Evolutionary conservation across 345 rosid genomes (phyloP).

Genomic region (Salix viminalis): DNA sequence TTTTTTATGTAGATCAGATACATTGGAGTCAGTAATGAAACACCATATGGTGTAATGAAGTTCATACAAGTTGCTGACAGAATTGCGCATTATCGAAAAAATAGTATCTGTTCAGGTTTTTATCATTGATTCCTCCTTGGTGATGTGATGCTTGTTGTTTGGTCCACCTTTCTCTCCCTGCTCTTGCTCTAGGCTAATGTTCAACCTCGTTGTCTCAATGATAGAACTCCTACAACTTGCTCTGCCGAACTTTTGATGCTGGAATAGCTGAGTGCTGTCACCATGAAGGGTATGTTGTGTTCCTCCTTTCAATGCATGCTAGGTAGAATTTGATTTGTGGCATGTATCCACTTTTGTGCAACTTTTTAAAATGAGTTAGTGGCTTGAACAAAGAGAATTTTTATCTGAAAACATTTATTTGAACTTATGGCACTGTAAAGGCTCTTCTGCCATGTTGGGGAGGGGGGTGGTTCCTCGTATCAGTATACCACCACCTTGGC

Average conservation of each 20-base stretch:
- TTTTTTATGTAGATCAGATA: constrained; percentile 43
- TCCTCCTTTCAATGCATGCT: too few species aligned
- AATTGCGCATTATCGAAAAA: constrained; percentile 31
- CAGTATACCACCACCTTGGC: too few species aligned
- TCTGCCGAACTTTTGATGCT: constrained; percentile 53
- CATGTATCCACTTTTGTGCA: too few species aligned
- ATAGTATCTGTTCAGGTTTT: constrained; percentile 48
- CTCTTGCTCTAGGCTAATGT: constrained; percentile 11
- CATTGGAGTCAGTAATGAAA: constrained; percentile 60
- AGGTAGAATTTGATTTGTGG: too few species aligned
- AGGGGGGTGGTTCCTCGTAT: too few species aligned
- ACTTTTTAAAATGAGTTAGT: neutral
- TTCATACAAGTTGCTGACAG: constrained; percentile 46
- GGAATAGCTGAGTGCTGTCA: constrained; percentile 65
- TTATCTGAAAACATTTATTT: neutral
- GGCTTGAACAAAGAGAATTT: neutral
- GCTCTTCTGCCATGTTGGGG: too few species aligned
- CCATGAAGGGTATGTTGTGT: constrained; percentile 44
- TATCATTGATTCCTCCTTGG: neutral
- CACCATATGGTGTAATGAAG: constrained; percentile 60
- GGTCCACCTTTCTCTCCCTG: neutral
- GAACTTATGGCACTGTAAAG: neutral
- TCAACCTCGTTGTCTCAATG: constrained; percentile 2
- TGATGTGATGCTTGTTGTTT: neutral
- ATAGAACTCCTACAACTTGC: constrained; percentile 53